phyloP scores from a whole-genome alignment of 108 stramenopile species.

The Stephanodiscus minutulus region DNA sequence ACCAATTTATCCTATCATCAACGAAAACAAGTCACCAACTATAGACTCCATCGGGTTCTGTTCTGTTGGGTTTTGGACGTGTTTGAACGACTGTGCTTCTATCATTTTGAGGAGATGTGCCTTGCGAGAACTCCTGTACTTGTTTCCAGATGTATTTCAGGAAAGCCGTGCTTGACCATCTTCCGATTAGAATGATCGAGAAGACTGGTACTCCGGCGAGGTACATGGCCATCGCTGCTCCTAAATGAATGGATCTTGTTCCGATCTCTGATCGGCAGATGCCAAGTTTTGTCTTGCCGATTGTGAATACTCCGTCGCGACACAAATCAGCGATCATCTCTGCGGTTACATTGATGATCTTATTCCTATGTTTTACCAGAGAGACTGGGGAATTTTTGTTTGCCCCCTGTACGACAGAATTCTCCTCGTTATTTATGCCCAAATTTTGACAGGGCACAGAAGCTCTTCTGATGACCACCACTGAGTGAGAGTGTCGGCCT shows the following conservation, averaged over 20 bases:
- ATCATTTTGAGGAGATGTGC: not conserved
- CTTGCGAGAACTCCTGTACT: not conserved
- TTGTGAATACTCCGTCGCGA: not conserved
- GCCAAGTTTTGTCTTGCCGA: constrained; percentile 4
- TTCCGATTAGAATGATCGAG: constrained; percentile 13
- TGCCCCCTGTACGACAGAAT: too few species aligned
- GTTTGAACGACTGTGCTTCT: not conserved
- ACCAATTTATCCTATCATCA: too few species aligned
- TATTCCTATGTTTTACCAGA: too few species aligned
- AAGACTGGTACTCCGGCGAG: constrained; percentile 13
- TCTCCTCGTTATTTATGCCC: not conserved
- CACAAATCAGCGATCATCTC: not conserved
- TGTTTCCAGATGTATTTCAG: not conserved
- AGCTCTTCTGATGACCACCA: too few species aligned
- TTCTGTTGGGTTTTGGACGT: not conserved
- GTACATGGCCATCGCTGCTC: constrained; percentile 25
- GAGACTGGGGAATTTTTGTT: too few species aligned
- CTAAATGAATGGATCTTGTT: constrained; percentile 10
- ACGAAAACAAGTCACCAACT: too few species aligned
- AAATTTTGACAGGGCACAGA: too few species aligned
- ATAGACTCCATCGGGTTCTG: too few species aligned
- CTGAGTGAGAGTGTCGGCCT: constrained; percentile 12
- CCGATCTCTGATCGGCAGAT: constrained; percentile 4
- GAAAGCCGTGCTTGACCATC: not conserved
- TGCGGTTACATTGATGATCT: not conserved